A percentile compares a stretch with the other conserved stretches of the same genome.
Evolutionary conservation across 2,329 filamentous ascomycete genomes (phyloP).

Genomic region (Penicillium palitans): DNA sequence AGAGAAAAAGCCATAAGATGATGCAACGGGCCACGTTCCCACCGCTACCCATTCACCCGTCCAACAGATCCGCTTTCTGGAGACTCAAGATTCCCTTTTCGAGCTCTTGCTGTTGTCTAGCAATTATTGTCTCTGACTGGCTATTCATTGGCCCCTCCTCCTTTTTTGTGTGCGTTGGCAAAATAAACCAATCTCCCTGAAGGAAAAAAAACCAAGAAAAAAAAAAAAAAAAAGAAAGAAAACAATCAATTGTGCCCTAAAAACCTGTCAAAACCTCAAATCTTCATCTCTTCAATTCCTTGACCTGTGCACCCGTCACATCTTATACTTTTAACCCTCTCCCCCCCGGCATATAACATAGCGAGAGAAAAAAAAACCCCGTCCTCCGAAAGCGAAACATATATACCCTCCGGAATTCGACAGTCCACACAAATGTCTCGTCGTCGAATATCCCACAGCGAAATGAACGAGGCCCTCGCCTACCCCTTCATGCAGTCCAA

Average conservation of each 20-base stretch:
- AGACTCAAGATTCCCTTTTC: slow-evolving; percentile 21
- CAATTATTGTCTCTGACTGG: slow-evolving; percentile 16
- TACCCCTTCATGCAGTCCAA: slow-evolving; percentile 35
- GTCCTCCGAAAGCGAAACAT: neutral
- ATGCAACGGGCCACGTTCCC: slow-evolving; percentile 10
- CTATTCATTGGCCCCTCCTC: slow-evolving; percentile 17
- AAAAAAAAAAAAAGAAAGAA: neutral
- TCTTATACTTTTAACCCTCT: neutral
- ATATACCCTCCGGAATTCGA: slow-evolving; percentile 10
- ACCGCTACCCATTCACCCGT: slow-evolving; percentile 9
- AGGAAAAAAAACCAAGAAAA: slow-evolving; percentile 14
- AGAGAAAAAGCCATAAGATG: neutral
- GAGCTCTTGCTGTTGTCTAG: slow-evolving; percentile 16
- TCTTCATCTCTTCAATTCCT: neutral
- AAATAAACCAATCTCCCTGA: neutral
- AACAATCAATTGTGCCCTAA: neutral
- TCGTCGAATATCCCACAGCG: slow-evolving; percentile 40
- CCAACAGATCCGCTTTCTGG: slow-evolving; percentile 17
- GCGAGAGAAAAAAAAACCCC: neutral
- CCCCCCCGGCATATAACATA: slow-evolving; percentile 12
- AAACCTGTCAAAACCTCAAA: neutral
- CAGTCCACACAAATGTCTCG: slow-evolving; percentile 32
- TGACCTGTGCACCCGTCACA: neutral
- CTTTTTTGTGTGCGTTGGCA: slow-evolving; percentile 19
- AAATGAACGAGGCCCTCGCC: slow-evolving; percentile 38